phyloP scores from a whole-genome alignment of 1,139 yeast genomes.

The Yamadazyma triangularis region DNA sequence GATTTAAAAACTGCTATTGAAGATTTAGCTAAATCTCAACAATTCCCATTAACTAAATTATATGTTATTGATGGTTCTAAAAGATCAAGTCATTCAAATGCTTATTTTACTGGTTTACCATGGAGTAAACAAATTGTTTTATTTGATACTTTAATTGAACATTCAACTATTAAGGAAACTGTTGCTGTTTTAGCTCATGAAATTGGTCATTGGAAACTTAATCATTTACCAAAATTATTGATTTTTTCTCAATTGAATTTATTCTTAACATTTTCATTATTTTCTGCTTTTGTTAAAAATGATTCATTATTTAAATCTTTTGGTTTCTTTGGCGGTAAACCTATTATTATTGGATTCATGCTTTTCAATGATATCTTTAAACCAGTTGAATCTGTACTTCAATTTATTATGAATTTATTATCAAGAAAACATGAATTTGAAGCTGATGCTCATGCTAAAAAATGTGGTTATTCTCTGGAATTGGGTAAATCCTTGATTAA shows the following conservation, averaged over 20 bases:
- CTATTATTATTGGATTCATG: slow-evolving; percentile 75
- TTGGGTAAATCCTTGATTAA: slow-evolving; percentile 71
- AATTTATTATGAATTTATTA: slow-evolving; percentile 62
- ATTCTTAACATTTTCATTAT: slow-evolving; percentile 61
- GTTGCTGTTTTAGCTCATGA: slow-evolving; percentile 96
- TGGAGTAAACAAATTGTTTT: slow-evolving; percentile 95
- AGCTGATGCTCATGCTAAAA: slow-evolving; percentile 83
- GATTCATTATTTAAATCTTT: slow-evolving; percentile 70
- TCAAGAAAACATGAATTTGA: slow-evolving; percentile 88
- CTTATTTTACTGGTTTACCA: slow-evolving; percentile 92
- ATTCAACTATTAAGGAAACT: slow-evolving; percentile 72
- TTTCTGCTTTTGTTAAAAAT: slow-evolving; percentile 77
- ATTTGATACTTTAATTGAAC: slow-evolving; percentile 83
- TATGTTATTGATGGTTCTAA: slow-evolving; percentile 93
- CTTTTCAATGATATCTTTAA: slow-evolving; percentile 69
- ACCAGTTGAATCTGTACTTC: slow-evolving; percentile 69
- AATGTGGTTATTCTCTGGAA: slow-evolving; percentile 64
- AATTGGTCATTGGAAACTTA: slow-evolving; percentile 94
- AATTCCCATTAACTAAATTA: slow-evolving; percentile 81
- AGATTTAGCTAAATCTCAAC: slow-evolving; percentile 64
- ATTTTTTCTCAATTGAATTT: slow-evolving; percentile 60
- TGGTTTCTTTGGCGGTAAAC: slow-evolving; percentile 65
- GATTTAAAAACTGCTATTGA: slow-evolving; percentile 81
- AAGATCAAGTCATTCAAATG: slow-evolving; percentile 94
- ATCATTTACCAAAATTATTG: slow-evolving; percentile 75